Evolutionary conservation across 495 filamentous ascomycete genomes (phyloP).

Genomic region (Monascus purpureus): DNA sequence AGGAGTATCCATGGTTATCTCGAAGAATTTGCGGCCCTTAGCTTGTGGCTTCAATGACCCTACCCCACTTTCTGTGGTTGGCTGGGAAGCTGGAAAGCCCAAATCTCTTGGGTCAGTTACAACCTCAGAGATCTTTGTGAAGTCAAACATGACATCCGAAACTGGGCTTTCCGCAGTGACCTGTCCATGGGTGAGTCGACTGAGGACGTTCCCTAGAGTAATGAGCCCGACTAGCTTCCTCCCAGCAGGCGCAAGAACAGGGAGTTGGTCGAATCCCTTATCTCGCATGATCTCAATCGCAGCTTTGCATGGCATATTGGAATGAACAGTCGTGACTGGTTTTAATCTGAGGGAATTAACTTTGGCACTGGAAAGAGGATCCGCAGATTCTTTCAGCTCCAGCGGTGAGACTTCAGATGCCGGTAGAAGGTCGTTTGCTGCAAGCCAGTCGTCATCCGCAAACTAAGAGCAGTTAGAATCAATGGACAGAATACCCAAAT

Average conservation of each 20-base stretch:
- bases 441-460: conserved; percentile 95
- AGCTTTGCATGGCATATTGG: conserved; percentile 54
- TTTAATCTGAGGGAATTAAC: conserved; percentile 74
- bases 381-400: conserved; percentile 16
- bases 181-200: conserved; percentile 69
- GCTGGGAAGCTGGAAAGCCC: conserved; percentile 11
- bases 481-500: not conserved
- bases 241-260: conserved; percentile 57
- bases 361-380: conserved; percentile 58
- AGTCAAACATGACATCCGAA: conserved; percentile 91
- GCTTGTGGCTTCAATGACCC: conserved; percentile 6
- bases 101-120: conserved; percentile 69
- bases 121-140: conserved; percentile 68
- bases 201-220: conserved; percentile 88
- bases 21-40: conserved; percentile 61
- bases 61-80: conserved; percentile 1
- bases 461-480: conserved; percentile 37
- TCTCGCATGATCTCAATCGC: conserved; percentile 97
- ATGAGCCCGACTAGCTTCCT: conserved; percentile 76
- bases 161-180: conserved; percentile 59
- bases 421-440: conserved; percentile 77
- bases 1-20: conserved; percentile 86
- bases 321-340: conserved; percentile 72
- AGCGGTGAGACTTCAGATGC: conserved; percentile 30
- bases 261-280: conserved; percentile 90